A percentile compares a stretch with the other conserved stretches of the same genome.
Evolutionary conservation across 2,329 filamentous ascomycete species (phyloP).

Genomic region (Periconia digitata): DNA sequence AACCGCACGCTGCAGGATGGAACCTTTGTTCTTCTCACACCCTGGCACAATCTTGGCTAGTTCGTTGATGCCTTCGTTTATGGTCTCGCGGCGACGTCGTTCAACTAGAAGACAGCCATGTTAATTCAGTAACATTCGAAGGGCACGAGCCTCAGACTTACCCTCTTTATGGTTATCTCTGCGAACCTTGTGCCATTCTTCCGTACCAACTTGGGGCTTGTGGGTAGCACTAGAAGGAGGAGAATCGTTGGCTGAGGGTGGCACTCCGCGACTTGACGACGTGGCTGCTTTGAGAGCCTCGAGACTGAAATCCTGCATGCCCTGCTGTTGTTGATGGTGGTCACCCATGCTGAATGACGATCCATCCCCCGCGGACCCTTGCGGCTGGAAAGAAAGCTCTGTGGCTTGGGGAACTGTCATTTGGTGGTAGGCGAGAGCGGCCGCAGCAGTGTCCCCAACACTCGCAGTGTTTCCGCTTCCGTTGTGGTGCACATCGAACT

Average conservation of each 20-base stretch:
- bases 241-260: slow-evolving; percentile 36
- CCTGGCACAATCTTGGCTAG: slow-evolving; percentile 96
- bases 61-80: slow-evolving; percentile 98
- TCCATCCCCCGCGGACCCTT: slow-evolving; percentile 46
- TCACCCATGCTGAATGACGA: slow-evolving; percentile 50
- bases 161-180: slow-evolving; percentile 99
- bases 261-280: slow-evolving; percentile 50
- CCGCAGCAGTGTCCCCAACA: slow-evolving; percentile 62
- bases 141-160: slow-evolving; percentile 45
- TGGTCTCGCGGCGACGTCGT: slow-evolving; percentile 92
- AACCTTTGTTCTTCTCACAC: slow-evolving; percentile 98
- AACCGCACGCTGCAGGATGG: slow-evolving; percentile 89
- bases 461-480: slow-evolving; percentile 53
- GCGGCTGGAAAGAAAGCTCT: slow-evolving; percentile 54
- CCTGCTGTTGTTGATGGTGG: slow-evolving; percentile 42
- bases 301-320: slow-evolving; percentile 46
- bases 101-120: slow-evolving; percentile 67
- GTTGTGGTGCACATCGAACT: slow-evolving; percentile 53
- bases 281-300: slow-evolving; percentile 54
- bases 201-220: slow-evolving; percentile 91
- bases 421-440: slow-evolving; percentile 55
- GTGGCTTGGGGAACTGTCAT: slow-evolving; percentile 61
- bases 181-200: slow-evolving; percentile 96
- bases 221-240: slow-evolving; percentile 35
- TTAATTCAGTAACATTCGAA: background rate